Conservation (phyloP, 1,284 basidiomycete species). For the Phellinidium pouzarii region DNA sequence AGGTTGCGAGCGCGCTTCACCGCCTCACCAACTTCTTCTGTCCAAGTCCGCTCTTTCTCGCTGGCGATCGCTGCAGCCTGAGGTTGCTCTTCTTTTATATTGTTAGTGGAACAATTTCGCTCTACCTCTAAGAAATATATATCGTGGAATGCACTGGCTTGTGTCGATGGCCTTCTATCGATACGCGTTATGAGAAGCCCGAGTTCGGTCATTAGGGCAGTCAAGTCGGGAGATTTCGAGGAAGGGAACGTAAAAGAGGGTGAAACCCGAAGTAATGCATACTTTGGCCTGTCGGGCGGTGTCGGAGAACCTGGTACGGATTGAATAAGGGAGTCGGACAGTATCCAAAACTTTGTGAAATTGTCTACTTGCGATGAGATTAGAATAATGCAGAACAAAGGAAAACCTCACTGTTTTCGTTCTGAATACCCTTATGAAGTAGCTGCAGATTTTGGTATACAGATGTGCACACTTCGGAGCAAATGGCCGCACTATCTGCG, state of each 20-base stretch:
- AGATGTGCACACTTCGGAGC: constrained; percentile 54
- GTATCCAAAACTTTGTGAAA: constrained; percentile 56
- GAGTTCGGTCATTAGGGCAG: constrained; percentile 21
- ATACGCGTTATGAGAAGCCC: constrained; percentile 37
- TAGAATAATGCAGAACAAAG: not conserved
- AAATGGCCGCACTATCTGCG: constrained; percentile 56
- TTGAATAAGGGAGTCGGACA: constrained; percentile 33
- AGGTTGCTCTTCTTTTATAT: not conserved
- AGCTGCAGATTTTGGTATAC: constrained; percentile 53
- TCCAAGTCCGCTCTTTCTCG: constrained; percentile 1
- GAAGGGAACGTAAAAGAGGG: not conserved
- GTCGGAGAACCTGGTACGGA: constrained; percentile 23
- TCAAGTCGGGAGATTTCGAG: constrained; percentile 1
- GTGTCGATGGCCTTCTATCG: constrained; percentile 53
- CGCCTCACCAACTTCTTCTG: constrained; percentile 3
- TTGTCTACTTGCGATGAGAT: constrained; percentile 38
- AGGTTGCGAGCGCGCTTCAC: not conserved
- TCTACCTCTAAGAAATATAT: constrained; percentile 54
- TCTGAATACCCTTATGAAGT: constrained; percentile 55
- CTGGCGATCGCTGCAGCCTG: not conserved
- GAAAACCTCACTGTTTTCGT: constrained; percentile 42
- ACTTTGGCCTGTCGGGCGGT: not conserved
- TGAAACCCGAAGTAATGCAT: constrained; percentile 3
- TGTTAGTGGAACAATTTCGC: not conserved
- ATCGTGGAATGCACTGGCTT: constrained; percentile 44